Conservation (phyloP, 2,329 filamentous ascomycete genomes). For the Xenosphaeropsis pyriputrescens region DNA sequence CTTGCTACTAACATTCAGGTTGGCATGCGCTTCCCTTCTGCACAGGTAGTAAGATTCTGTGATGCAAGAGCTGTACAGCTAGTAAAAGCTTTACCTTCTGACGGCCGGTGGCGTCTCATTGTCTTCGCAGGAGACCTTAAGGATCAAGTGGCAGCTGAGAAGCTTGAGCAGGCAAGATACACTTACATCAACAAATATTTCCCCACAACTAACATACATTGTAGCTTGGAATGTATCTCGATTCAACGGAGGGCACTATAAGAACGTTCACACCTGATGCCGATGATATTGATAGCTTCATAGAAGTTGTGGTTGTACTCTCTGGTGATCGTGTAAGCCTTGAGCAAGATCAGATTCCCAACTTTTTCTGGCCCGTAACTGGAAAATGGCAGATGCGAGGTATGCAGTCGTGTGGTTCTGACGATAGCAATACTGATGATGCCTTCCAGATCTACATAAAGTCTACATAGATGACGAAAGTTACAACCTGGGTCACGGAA, state of each 20-base stretch:
- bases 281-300: slow-evolving; percentile 25
- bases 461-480: slow-evolving; percentile 38
- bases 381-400: too few species aligned
- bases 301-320: slow-evolving; percentile 29
- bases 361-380: slow-evolving; percentile 25
- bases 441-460: slow-evolving; percentile 28
- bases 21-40: slow-evolving; percentile 40
- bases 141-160: slow-evolving; percentile 5
- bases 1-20: slow-evolving; percentile 33
- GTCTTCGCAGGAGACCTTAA: slow-evolving; percentile 45
- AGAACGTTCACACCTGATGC: slow-evolving; percentile 19
- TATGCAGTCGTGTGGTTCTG: slow-evolving; percentile 31
- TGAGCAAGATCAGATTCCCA: slow-evolving; percentile 35
- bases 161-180: too few species aligned
- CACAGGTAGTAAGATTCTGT: slow-evolving; percentile 41
- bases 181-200: slow-evolving; percentile 15
- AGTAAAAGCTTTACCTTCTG: slow-evolving; percentile 33
- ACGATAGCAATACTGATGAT: slow-evolving; percentile 32
- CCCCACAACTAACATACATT: slow-evolving; percentile 31
- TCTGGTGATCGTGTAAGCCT: too few species aligned
- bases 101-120: slow-evolving; percentile 40
- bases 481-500: slow-evolving; percentile 35
- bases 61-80: slow-evolving; percentile 39
- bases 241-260: slow-evolving; percentile 9
- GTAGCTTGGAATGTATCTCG: slow-evolving; percentile 15